Percentiles rank a stretch among this genome's conserved stretches.
Evolutionary conservation across 345 rosid species (phyloP).

Genomic region (Nephelium lappaceum): DNA sequence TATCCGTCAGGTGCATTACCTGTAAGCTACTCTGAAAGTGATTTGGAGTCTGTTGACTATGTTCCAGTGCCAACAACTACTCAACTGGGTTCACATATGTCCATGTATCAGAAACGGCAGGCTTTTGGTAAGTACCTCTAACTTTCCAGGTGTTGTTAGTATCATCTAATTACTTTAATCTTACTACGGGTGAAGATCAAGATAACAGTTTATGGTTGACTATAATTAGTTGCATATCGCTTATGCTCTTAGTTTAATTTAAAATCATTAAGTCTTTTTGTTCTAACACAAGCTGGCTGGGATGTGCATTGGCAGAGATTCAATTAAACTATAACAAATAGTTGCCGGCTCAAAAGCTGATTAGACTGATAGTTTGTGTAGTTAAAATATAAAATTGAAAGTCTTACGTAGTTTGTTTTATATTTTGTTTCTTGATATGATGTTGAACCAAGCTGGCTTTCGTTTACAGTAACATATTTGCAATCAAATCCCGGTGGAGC

Average conservation of each 20-base stretch:
- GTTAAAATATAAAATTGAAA: too few relatives aligned
- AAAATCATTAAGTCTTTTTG: neutral
- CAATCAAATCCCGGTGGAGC: conserved; percentile 34
- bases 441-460: neutral
- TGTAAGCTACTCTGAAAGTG: conserved; percentile 49
- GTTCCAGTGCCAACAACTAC: conserved; percentile 39
- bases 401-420: neutral
- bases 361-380: too few relatives aligned
- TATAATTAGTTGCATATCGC: too few relatives aligned
- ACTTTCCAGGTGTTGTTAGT: neutral
- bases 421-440: neutral
- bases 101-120: conserved; percentile 38
- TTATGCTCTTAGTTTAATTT: neutral
- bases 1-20: conserved; percentile 24
- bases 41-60: conserved; percentile 49
- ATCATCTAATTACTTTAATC: neutral
- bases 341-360: too few relatives aligned
- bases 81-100: conserved; percentile 34
- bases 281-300: too few relatives aligned
- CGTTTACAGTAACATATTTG: conserved; percentile 26
- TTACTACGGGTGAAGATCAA: neutral
- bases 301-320: too few relatives aligned
- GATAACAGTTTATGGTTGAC: neutral
- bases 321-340: too few relatives aligned
- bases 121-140: conserved; percentile 34